Evolutionary conservation across 805 yeast species (phyloP).

Genomic region (Candida pini): DNA sequence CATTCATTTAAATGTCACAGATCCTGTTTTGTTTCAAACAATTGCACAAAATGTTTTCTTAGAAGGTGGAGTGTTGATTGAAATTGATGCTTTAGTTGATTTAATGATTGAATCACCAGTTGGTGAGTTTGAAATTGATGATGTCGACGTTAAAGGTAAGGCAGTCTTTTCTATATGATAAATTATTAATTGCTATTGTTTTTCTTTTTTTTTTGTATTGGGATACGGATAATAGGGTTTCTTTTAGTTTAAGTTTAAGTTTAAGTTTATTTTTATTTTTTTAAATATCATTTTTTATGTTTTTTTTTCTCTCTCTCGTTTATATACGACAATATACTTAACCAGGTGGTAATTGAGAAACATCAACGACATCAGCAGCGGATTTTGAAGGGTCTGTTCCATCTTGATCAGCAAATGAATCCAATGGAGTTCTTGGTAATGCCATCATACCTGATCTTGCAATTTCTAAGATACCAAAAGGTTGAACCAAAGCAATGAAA

Average conservation of each 20-base stretch:
- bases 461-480: slow-evolving; percentile 93
- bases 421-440: slow-evolving; percentile 89
- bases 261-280: neutral
- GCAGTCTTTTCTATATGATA: slow-evolving; percentile 17
- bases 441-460: slow-evolving; percentile 99
- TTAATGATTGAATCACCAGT: slow-evolving; percentile 24
- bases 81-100: slow-evolving; percentile 35
- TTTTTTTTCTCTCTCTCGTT: neutral
- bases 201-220: too few relatives aligned
- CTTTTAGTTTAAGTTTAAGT: too few relatives aligned
- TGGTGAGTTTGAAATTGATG: slow-evolving; percentile 29
- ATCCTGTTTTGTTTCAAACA: slow-evolving; percentile 35
- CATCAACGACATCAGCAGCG: slow-evolving; percentile 74
- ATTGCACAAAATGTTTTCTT: slow-evolving; percentile 38
- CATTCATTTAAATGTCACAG: slow-evolving; percentile 37
- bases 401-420: slow-evolving; percentile 39
- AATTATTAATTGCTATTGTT: too few relatives aligned
- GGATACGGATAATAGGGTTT: too few relatives aligned
- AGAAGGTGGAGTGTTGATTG: slow-evolving; percentile 33
- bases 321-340: slow-evolving; percentile 26
- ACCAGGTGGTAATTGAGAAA: slow-evolving; percentile 93
- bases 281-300: neutral
- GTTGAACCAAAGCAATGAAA: slow-evolving; percentile 83
- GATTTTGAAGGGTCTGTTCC: slow-evolving; percentile 45
- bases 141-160: slow-evolving; percentile 21